Conservation (phyloP, 176 grass and related monocot genomes). For the Triticum aestivum region DNA sequence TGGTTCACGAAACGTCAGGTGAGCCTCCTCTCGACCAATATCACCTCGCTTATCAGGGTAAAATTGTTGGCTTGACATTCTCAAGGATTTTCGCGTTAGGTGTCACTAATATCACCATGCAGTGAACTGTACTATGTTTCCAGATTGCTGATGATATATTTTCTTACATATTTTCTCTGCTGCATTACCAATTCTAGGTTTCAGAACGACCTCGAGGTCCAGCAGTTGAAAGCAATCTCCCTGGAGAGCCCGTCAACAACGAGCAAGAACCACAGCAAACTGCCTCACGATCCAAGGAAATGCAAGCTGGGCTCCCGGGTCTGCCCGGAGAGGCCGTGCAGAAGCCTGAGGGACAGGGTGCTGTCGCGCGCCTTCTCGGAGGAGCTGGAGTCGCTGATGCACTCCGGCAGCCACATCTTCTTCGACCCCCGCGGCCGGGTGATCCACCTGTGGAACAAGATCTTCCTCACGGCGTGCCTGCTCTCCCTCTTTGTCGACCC, state of each 20-base stretch:
- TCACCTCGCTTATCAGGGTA: constrained; percentile 13
- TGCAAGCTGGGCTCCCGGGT: constrained; percentile 33
- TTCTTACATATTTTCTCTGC: not conserved
- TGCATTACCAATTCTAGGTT: constrained; percentile 49
- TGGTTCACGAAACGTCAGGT: constrained; percentile 69
- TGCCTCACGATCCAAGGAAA: constrained; percentile 29
- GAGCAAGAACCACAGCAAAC: constrained; percentile 23
- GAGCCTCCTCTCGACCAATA: constrained; percentile 24
- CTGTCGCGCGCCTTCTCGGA: constrained; percentile 82
- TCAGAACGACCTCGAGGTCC: constrained; percentile 51
- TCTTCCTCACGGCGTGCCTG: constrained; percentile 66
- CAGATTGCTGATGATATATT: not conserved
- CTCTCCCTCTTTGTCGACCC: constrained; percentile 88
- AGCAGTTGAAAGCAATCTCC: constrained; percentile 27
- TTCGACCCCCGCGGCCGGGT: constrained; percentile 68
- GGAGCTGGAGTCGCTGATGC: constrained; percentile 66
- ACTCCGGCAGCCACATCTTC: constrained; percentile 34
- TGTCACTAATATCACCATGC: not conserved
- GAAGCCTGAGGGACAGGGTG: constrained; percentile 38
- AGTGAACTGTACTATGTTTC: not conserved
- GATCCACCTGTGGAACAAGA: constrained; percentile 79
- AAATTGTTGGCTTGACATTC: not conserved
- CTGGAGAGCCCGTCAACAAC: constrained; percentile 18
- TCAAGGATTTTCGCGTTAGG: not conserved
- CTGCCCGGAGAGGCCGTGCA: constrained; percentile 39